These are phyloP conservation scores for Pseudogymnoascus sp. DNA, from an alignment of 2,329 filamentous ascomycete genomes.

Conservation along the genomic window DNA sequence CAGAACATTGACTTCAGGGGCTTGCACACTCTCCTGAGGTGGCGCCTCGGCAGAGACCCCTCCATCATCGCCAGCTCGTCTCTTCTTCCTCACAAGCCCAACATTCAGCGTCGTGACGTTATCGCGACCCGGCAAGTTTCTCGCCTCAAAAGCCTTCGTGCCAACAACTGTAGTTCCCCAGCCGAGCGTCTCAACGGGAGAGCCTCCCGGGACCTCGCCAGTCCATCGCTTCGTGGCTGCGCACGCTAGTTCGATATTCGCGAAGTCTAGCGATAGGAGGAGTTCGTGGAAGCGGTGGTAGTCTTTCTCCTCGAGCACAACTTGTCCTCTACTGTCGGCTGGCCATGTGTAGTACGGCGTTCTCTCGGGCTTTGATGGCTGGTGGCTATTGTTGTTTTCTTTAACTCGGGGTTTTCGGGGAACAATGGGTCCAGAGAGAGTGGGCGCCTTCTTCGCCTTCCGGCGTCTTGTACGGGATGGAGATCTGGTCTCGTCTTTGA, in stretches of 20 bases:
- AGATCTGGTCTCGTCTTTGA: background rate
- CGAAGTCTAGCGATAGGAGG: constrained; percentile 68
- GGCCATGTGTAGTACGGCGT: constrained; percentile 65
- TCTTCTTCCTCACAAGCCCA: constrained; percentile 45
- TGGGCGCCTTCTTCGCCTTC: constrained; percentile 40
- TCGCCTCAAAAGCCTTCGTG: constrained; percentile 26
- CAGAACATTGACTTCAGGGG: constrained; percentile 41
- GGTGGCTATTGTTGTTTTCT: constrained; percentile 45
- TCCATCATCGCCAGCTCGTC: constrained; percentile 31
- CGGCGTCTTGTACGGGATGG: background rate
- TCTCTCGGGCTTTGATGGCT: constrained; percentile 42
- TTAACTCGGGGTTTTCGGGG: constrained; percentile 61
- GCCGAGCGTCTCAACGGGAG: constrained; percentile 28
- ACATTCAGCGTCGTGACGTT: constrained; percentile 27
- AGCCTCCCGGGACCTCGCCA: constrained; percentile 50
- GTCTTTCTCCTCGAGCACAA: constrained; percentile 54
- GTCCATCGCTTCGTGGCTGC: constrained; percentile 66
- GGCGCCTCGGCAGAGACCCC: constrained; percentile 13
- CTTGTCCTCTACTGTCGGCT: constrained; percentile 51
- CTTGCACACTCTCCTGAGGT: background rate
- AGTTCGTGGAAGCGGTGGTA: constrained; percentile 65
- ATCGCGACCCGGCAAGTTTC: constrained; percentile 12
- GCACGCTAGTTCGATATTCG: constrained; percentile 53
- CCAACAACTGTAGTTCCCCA: constrained; percentile 51
- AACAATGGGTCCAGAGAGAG: constrained; percentile 53